A percentile compares a stretch with the other conserved stretches of the same genome.
phyloP scores from a whole-genome alignment of 78 protist species.

The Neovahlkampfia damariscottae region DNA sequence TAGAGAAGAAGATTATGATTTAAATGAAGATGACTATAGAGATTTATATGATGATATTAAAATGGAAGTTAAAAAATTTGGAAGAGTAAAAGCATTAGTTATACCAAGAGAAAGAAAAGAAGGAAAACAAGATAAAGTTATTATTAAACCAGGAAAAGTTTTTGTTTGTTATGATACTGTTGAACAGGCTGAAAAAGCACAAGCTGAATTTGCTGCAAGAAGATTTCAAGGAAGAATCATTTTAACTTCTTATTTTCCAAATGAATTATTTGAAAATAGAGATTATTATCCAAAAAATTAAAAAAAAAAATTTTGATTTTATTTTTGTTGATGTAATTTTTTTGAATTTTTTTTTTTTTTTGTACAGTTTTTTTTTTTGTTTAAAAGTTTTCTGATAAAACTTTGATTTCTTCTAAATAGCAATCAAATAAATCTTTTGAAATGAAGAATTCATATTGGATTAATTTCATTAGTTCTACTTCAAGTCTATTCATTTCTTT shows the following conservation, averaged over 20 bases:
- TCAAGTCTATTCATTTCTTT: slow-evolving; percentile 29
- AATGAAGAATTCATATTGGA: too few species aligned
- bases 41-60: neutral
- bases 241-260: neutral
- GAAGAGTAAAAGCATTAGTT: neutral
- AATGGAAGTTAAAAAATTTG: neutral
- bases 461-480: slow-evolving; percentile 9
- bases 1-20: neutral
- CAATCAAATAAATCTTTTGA: too few species aligned
- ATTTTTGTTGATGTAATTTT: neutral
- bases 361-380: neutral
- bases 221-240: neutral
- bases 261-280: neutral
- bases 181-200: neutral
- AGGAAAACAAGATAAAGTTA: neutral
- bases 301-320: neutral
- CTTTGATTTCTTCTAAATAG: too few species aligned
- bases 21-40: neutral
- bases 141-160: neutral
- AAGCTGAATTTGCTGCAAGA: neutral
- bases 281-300: neutral
- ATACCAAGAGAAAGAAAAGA: neutral
- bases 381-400: too few species aligned
- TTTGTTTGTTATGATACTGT: neutral
- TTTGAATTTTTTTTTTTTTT: too few species aligned